Evolutionary conservation across 108 stramenopile species (phyloP).

Genomic region (Stephanodiscus minutulus): DNA sequence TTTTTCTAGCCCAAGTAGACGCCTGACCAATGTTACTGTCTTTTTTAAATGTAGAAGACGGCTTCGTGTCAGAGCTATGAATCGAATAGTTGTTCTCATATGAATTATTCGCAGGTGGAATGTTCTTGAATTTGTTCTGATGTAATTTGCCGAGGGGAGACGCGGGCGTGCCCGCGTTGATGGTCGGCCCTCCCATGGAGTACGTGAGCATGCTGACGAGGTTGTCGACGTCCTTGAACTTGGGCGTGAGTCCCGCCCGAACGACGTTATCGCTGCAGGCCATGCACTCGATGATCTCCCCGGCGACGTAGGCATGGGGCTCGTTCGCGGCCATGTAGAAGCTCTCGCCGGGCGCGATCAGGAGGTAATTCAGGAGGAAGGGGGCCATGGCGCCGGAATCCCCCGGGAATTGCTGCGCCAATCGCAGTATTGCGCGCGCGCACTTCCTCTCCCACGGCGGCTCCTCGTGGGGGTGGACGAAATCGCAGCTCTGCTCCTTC

Average conservation of each 20-base stretch:
- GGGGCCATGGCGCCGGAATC: slow-evolving; percentile 93
- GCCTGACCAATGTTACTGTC: background rate
- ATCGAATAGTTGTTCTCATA: background rate
- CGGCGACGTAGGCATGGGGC: slow-evolving; percentile 94
- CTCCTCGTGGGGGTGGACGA: slow-evolving; percentile 41
- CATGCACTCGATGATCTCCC: slow-evolving; percentile 98
- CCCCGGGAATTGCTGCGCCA: slow-evolving; percentile 87
- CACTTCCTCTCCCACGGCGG: slow-evolving; percentile 70
- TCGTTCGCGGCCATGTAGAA: slow-evolving; percentile 93
- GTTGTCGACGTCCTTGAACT: slow-evolving; percentile 96
- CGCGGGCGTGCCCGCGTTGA: background rate
- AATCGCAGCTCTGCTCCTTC: slow-evolving; percentile 58
- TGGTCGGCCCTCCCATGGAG: slow-evolving; percentile 70
- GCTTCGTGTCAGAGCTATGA: background rate
- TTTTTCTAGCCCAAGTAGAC: background rate
- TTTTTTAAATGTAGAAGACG: background rate
- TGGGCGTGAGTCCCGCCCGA: slow-evolving; percentile 97
- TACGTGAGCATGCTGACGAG: slow-evolving; percentile 96
- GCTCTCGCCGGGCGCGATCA: slow-evolving; percentile 81
- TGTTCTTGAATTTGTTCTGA: background rate
- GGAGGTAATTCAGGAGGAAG: slow-evolving; percentile 82
- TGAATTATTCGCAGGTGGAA: background rate
- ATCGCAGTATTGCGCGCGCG: slow-evolving; percentile 70
- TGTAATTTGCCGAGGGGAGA: background rate
- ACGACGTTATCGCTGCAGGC: slow-evolving; percentile 99